phyloP scores from a whole-genome alignment of 83 land plant genomes.

The Diphasiastrum complanatum region DNA sequence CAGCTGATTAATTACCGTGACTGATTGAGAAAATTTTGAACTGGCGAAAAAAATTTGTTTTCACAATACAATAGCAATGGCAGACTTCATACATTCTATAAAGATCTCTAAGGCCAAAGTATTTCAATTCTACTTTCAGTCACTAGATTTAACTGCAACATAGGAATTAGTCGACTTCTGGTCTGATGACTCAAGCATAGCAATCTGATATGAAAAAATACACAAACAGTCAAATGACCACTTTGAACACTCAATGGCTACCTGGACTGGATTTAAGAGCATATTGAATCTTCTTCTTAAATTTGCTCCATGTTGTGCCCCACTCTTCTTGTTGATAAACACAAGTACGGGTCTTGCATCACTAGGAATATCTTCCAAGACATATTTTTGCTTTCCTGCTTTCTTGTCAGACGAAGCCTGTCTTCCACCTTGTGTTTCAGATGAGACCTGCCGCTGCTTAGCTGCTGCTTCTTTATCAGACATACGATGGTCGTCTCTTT shows the following conservation, averaged over 20 bases:
- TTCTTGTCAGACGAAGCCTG: no score
- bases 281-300: conserved; percentile 58
- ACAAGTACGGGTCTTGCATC: conserved; percentile 84
- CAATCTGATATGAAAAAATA: neutral
- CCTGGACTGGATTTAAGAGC: conserved; percentile 87
- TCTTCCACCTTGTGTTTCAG: no score
- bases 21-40: no score
- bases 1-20: no score
- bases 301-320: conserved; percentile 69
- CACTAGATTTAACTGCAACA: neutral
- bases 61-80: no score
- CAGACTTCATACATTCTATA: no score
- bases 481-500: no score
- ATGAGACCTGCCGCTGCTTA: no score
- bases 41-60: no score
- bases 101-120: neutral
- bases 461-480: no score
- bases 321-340: conserved; percentile 85
- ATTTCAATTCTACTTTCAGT: neutral
- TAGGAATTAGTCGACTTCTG: neutral
- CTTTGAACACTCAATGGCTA: conserved; percentile 14
- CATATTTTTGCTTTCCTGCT: conserved; percentile 34
- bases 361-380: conserved; percentile 51
- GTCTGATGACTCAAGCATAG: neutral
- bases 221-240: no score